phyloP scores from a whole-genome alignment of 768 basidiomycete genomes.

The Thelephora ganbajun region DNA sequence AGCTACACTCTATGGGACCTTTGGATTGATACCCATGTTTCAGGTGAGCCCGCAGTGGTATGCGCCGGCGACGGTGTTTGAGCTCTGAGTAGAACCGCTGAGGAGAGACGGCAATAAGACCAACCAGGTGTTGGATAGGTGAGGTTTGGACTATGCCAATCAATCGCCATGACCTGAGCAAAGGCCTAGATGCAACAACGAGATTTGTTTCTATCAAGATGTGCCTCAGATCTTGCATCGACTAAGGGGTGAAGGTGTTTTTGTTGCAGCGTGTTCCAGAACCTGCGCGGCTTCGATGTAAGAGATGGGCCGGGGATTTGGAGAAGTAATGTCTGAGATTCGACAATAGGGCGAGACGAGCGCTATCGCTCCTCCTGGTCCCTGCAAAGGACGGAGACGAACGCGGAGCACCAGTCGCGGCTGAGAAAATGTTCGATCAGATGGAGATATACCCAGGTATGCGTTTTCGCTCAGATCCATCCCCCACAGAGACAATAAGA shows the following conservation, averaged over 20 bases:
- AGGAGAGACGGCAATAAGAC: slow-evolving; percentile 28
- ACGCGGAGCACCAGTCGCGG: slow-evolving; percentile 24
- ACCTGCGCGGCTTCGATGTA: slow-evolving; percentile 59
- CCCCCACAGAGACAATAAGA: not conserved
- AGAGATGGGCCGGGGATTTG: slow-evolving; percentile 14
- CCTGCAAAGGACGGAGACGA: slow-evolving; percentile 23
- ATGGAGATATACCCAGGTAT: slow-evolving; percentile 62
- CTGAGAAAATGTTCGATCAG: slow-evolving; percentile 53
- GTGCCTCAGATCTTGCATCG: slow-evolving; percentile 61
- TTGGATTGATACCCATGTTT: slow-evolving; percentile 75
- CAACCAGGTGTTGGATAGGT: slow-evolving; percentile 41
- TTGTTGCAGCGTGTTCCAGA: slow-evolving; percentile 63
- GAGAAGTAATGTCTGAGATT: not conserved
- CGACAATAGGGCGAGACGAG: slow-evolving; percentile 50
- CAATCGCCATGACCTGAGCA: not conserved
- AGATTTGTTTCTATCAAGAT: slow-evolving; percentile 61
- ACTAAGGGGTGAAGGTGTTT: slow-evolving; percentile 32
- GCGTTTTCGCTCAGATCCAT: slow-evolving; percentile 2
- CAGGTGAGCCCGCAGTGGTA: slow-evolving; percentile 20
- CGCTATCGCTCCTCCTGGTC: slow-evolving; percentile 49
- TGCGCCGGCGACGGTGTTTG: not conserved
- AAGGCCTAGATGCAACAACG: slow-evolving; percentile 30
- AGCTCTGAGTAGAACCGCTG: slow-evolving; percentile 33
- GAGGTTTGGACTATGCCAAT: not conserved
- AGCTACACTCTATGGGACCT: slow-evolving; percentile 82